Evolutionary conservation across 805 yeast genomes (phyloP), one percentile per base, ranked within the genome.

Genomic region (Ogataea ramenticola): DNA sequence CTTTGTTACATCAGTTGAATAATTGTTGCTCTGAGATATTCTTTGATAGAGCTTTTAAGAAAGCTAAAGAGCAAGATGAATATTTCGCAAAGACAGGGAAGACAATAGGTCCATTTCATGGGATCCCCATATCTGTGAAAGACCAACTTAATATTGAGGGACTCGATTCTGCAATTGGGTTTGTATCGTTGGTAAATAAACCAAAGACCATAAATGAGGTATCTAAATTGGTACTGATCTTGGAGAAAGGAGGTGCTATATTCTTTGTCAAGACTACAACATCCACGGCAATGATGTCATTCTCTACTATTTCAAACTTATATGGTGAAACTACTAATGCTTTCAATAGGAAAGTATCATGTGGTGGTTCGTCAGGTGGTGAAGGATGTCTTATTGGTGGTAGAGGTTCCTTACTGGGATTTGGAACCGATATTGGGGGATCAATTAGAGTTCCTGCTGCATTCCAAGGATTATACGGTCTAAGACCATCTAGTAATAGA

Each of bases 311-410:
- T 36, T 64, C 68, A 42, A 69, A 69, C 50, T 42, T 66, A 9
- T 39, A 22, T 38, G 69, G 71, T 12, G 50, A 50, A 29, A 63
- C 73, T n/a, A 44, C 47, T 27, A 68, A 70, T 47, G 64, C 71
- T 1, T 51, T 62, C 48, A 68, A 71, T 51, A 55, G 68, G 52
- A 55, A 54, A 10, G 56, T 62, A 46, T 51, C 70, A 15, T 52
- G 67, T 9, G 75, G 75, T 39, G 75, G 75, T 11, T 68, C 74
- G 2, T 67, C 72, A 7, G 72, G 74, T 14, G 75, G 75, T 29
- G 75, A 71, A 51, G 75, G 72, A 33, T 57, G 67, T 1, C 43
- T 66, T 15, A 44, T 61, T 21, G 62, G 60, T 1, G 57, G 55
- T 14, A 46, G 53, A 11, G 71, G 64, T 1, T 53, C 67, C 2